Base-by-base conservation (phyloP, 257 asterid species). In the Petunia axillaris region DNA sequence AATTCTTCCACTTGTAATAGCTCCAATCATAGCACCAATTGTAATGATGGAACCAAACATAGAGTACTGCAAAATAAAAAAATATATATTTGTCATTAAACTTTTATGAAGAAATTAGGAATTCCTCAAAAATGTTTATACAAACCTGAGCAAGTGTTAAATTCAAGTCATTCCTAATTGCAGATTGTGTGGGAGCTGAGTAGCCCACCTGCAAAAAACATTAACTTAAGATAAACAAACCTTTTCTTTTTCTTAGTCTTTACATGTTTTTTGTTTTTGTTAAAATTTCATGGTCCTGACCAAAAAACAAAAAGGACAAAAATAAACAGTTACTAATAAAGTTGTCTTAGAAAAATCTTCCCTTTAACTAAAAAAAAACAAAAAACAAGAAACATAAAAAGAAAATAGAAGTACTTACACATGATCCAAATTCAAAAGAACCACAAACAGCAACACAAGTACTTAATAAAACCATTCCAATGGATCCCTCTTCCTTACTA, bases 1-100 rank as follows among this genome's bases (percentile, higher is more conserved):
- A 60, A 94, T 85, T 76, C 80, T 86, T 38, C 98, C 98, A 39
- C 97, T 91, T 58, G 97, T 87, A 48, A 91, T 82, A 41, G 96
- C 98, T 68, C 98, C 98, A 71, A 93, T 83, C 98, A 93, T 92
- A 2, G 98, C 98, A 39, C 98, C 98, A 81, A 91, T 92, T 39
- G 97, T 93, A 78, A 93, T 84, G 64, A 93, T 89, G 57, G 98
- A 93, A 16, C 98, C 97, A 84, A 93, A 93, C 90, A 87, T 77
- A 54, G 97, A 91, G 84, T 63, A 93, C 97, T 93, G 80, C 66
- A 85, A 79, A 55, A 46, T 8, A 7, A 5, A 38, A 35, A 0
- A 2, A 11, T 59, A 76, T 44, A 25, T 25, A 25, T 25, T 25
- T 25, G 25, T 25, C 25, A 25, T 25, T 25, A 25, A 25, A 25